Evolutionary conservation across 1,284 basidiomycete species (phyloP).

Genomic region (Austroboletus novae-zelandiae): DNA sequence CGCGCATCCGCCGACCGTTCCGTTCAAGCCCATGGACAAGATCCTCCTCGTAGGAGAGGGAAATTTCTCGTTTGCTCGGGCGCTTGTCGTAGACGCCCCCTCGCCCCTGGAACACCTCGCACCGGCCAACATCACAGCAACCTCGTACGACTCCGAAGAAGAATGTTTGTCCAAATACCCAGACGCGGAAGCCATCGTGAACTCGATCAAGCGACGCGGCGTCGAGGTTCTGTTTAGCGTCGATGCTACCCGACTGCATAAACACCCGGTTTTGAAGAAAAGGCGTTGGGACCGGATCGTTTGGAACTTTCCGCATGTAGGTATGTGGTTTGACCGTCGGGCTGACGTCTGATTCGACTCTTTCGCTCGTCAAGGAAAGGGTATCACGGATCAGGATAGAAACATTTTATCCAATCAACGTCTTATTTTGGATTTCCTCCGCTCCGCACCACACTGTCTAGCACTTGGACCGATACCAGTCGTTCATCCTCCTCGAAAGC

Average conservation of each 20-base stretch:
- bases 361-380: slow-evolving; percentile 60
- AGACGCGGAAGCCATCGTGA: slow-evolving; percentile 67
- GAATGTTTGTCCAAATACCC: slow-evolving; percentile 86
- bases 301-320: slow-evolving; percentile 97
- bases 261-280: slow-evolving; percentile 51
- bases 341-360: slow-evolving; percentile 2
- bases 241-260: slow-evolving; percentile 81
- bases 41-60: slow-evolving; percentile 94
- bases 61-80: slow-evolving; percentile 90
- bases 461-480: slow-evolving; percentile 56
- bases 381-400: slow-evolving; percentile 92
- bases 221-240: slow-evolving; percentile 79
- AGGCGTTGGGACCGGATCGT: slow-evolving; percentile 77
- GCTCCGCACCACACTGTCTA: slow-evolving; percentile 68
- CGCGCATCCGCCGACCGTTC: slow-evolving; percentile 52
- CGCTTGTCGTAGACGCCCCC: slow-evolving; percentile 63
- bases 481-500: slow-evolving; percentile 40
- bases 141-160: slow-evolving; percentile 81
- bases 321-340: slow-evolving; percentile 38
- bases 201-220: slow-evolving; percentile 54
- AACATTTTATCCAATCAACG: slow-evolving; percentile 92
- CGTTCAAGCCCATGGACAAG: slow-evolving; percentile 72
- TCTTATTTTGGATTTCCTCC: slow-evolving; percentile 83
- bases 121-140: slow-evolving; percentile 75
- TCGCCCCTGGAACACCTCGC: slow-evolving; percentile 52